Conservation (phyloP, 495 filamentous ascomycete species). For the Aspergillus nidulans region DNA sequence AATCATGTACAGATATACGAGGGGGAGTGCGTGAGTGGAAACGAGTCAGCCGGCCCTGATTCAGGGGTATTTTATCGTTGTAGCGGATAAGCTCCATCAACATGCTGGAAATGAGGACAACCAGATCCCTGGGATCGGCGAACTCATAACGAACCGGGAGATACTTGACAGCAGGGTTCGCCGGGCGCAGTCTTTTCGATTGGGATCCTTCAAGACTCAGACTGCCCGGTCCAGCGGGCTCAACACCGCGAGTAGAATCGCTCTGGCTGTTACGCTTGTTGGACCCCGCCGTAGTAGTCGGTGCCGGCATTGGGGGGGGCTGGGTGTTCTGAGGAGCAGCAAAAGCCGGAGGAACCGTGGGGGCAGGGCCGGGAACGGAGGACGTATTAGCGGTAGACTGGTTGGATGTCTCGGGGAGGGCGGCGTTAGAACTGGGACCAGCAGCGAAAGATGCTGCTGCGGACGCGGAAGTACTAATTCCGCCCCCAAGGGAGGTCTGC, state of each 20-base stretch:
- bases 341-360: slow-evolving; percentile 17
- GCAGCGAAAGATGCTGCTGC: slow-evolving; percentile 33
- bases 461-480: slow-evolving; percentile 18
- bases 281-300: slow-evolving; percentile 30
- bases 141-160: slow-evolving; percentile 74
- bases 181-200: slow-evolving; percentile 48
- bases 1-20: slow-evolving; percentile 88
- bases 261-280: slow-evolving; percentile 39
- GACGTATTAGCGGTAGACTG: slow-evolving; percentile 18
- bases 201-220: slow-evolving; percentile 48
- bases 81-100: slow-evolving; percentile 86
- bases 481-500: slow-evolving; percentile 29
- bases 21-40: slow-evolving; percentile 96
- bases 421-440: slow-evolving; percentile 21
- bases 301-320: slow-evolving; percentile 35
- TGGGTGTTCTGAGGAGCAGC: slow-evolving; percentile 25
- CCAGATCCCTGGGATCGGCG: slow-evolving; percentile 77
- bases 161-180: slow-evolving; percentile 58
- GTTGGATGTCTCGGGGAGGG: slow-evolving; percentile 13
- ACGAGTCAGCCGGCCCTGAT: slow-evolving; percentile 77
- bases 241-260: slow-evolving; percentile 31
- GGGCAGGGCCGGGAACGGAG: slow-evolving; percentile 18
- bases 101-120: slow-evolving; percentile 90
- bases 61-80: slow-evolving; percentile 84
- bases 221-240: slow-evolving; percentile 41